These are phyloP conservation scores for Geranium brycei DNA, from an alignment of 345 rosid genomes.

Conservation along the genomic window DNA sequence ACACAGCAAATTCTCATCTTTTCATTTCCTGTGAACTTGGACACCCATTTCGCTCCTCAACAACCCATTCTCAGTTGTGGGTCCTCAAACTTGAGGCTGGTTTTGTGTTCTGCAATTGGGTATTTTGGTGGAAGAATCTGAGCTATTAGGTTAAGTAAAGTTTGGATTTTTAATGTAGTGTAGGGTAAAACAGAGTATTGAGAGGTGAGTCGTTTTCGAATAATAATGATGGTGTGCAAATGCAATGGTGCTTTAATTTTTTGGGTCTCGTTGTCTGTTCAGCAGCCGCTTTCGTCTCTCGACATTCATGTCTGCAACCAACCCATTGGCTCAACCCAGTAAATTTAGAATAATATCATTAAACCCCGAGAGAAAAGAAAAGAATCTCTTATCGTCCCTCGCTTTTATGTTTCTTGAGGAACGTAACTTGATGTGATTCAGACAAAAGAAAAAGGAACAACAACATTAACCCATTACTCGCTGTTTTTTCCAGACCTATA, in stretches of 20 bases:
- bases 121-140: no score
- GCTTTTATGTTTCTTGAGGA: slow-evolving; percentile 10
- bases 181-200: neutral
- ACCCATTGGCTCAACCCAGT: neutral
- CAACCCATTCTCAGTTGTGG: no score
- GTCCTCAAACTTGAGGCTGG: no score
- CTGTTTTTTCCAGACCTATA: neutral
- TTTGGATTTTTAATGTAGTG: neutral
- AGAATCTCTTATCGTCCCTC: slow-evolving; percentile 6
- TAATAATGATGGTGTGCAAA: slow-evolving; percentile 11
- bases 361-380: slow-evolving; percentile 1
- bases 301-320: slow-evolving; percentile 18
- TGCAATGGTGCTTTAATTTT: neutral
- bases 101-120: no score
- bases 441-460: slow-evolving; percentile 8
- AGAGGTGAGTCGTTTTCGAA: slow-evolving; percentile 42
- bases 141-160: neutral
- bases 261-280: slow-evolving; percentile 24
- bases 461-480: no score
- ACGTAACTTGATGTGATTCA: slow-evolving; percentile 9
- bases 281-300: slow-evolving; percentile 30
- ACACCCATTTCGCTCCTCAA: no score
- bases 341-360: neutral
- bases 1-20: slow-evolving; percentile 11
- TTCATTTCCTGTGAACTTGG: no score